phyloP scores from a whole-genome alignment of 2,329 filamentous ascomycete species.

The Epichloe brachyelytri region DNA sequence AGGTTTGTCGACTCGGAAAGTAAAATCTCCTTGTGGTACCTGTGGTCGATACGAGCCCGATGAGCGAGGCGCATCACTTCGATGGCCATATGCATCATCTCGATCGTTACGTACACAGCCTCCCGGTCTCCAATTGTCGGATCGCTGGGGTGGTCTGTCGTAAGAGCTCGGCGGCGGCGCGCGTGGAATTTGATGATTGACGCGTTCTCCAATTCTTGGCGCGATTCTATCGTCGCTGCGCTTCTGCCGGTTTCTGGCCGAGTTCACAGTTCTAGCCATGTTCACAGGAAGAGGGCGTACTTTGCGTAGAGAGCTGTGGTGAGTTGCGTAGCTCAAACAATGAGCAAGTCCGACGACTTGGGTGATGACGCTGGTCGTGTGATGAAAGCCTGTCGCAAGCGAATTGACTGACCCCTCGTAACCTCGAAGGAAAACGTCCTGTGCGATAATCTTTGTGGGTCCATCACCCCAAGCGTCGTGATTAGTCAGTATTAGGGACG shows the following conservation, averaged over 20 bases:
- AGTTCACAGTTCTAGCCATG: background rate
- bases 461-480: background rate
- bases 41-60: constrained; percentile 18
- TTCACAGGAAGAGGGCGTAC: background rate
- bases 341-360: background rate
- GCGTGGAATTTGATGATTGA: constrained; percentile 4
- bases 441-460: background rate
- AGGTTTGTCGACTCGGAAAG: constrained; percentile 41
- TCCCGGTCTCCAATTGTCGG: constrained; percentile 19
- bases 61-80: constrained; percentile 12
- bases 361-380: background rate
- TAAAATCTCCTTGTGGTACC: constrained; percentile 37
- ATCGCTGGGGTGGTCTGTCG: constrained; percentile 10
- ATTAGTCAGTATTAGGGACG: constrained; percentile 3
- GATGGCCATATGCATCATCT: constrained; percentile 10
- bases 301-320: background rate
- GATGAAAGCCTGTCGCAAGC: background rate
- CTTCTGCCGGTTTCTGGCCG: constrained; percentile 2
- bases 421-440: background rate
- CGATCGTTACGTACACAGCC: constrained; percentile 13
- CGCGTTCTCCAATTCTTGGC: constrained; percentile 4
- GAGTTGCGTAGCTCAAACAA: background rate
- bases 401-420: background rate
- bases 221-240: constrained; percentile 6
- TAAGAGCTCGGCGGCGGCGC: constrained; percentile 5